Percentiles rank a stretch among this genome's conserved stretches.
Conservation (phyloP, 2,329 filamentous ascomycete genomes). For the Exutisphaerella laricina region DNA sequence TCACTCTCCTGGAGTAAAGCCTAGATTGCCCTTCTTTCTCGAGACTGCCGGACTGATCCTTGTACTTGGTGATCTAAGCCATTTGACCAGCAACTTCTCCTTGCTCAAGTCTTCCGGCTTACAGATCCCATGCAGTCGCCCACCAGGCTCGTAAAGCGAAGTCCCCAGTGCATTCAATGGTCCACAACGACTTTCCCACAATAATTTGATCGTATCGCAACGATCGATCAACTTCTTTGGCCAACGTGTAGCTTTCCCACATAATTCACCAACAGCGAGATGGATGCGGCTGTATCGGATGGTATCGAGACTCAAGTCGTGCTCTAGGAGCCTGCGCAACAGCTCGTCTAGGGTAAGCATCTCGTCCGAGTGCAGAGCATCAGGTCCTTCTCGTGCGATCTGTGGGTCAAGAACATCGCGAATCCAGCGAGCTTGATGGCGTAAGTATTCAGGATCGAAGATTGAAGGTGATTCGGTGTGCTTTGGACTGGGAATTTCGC, state of each 20-base stretch:
- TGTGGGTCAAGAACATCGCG: conserved; percentile 44
- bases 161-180: conserved; percentile 35
- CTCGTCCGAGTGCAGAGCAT: conserved; percentile 40
- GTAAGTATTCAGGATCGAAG: conserved; percentile 30
- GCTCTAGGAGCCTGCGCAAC: conserved; percentile 30
- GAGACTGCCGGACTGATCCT: conserved; percentile 33
- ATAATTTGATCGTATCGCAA: conserved; percentile 38
- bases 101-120: conserved; percentile 35
- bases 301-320: conserved; percentile 31
- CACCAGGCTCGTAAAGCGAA: conserved; percentile 40
- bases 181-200: conserved; percentile 36
- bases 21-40: conserved; percentile 37
- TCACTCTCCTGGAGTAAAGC: conserved; percentile 44
- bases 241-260: conserved; percentile 45
- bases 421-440: conserved; percentile 40
- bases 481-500: not conserved
- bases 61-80: conserved; percentile 29
- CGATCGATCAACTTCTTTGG: conserved; percentile 41
- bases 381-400: conserved; percentile 42
- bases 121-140: conserved; percentile 40
- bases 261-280: conserved; percentile 39
- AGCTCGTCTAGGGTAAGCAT: conserved; percentile 41
- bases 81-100: conserved; percentile 33
- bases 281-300: conserved; percentile 44
- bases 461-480: conserved; percentile 2